Evolutionary conservation across 306 rosid genomes (phyloP), one percentile per base, ranked within the genome.

Genomic region (Inga oerstediana): DNA sequence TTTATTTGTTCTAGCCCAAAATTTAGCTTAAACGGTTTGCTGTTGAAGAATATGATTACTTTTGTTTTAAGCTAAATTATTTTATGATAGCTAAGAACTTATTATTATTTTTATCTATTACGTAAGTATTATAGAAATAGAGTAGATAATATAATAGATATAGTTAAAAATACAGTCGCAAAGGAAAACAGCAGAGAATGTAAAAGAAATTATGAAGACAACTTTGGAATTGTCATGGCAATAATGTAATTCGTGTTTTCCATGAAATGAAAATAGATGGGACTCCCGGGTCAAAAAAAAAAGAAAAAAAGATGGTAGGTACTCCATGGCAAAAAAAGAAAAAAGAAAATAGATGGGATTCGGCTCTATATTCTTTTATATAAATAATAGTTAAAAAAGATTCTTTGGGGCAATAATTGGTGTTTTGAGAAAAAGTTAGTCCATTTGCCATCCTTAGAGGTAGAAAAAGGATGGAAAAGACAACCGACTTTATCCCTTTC

Each of bases 321-420:
- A 27, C 30, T 27, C 30, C 30, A 27, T 27, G 30, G 30, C 30
- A 27, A 27, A 27, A 27, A 27, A 27, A 27, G 30, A 27, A 27
- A 27, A 27, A 27, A 27, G 4, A 14, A 16, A 49, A 27, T 27
- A 3, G 6, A 72, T 46, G 7, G 76, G 39, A 72, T 11, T 44
- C 30, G 37, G 16, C 17, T 48, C 43, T 73, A 48, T 73, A 5
- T 73, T 72, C 41, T 72, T 46, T 72, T 24, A 22, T 62, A 9
- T 1, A 45, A 2, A 45, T 13, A 45, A n/a, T 7, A 46, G 16
- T 45, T 20, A 8, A 7, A 48, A 73, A 73, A 73, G 77, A 73
- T 73, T 73, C 77, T 49, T 34, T 74, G 10, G 20, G 19, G 35
- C 78, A 74, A 74, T 74, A 52, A 74, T 74, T 74, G 78, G 24